A percentile compares a stretch with the other conserved stretches of the same genome.
phyloP scores from a whole-genome alignment of 2,329 filamentous ascomycete species.

The Acarospora socialis region DNA sequence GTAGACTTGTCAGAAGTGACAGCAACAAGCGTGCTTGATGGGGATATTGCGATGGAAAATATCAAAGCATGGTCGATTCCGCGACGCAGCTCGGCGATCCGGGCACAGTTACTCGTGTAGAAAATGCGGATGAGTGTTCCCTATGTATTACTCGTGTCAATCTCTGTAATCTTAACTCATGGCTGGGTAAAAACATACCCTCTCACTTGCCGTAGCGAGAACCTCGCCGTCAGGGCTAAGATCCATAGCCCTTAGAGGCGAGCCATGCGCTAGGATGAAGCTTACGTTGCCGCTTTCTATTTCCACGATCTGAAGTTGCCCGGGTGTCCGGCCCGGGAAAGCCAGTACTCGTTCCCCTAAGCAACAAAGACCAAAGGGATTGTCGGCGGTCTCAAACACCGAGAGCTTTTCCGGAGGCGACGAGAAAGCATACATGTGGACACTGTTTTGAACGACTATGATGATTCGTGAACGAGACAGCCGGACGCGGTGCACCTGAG shows the following conservation, averaged over 20 bases:
- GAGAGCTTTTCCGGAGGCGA: slow-evolving; percentile 56
- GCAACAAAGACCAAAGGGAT: slow-evolving; percentile 66
- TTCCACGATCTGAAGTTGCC: slow-evolving; percentile 81
- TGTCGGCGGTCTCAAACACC: slow-evolving; percentile 74
- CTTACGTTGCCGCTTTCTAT: slow-evolving; percentile 66
- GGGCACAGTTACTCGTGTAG: slow-evolving; percentile 63
- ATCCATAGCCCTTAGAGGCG: slow-evolving; percentile 61
- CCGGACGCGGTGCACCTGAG: slow-evolving; percentile 65
- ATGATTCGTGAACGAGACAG: slow-evolving; percentile 63
- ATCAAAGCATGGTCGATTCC: slow-evolving; percentile 80
- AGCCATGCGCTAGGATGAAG: slow-evolving; percentile 83
- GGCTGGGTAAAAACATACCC: slow-evolving; percentile 27
- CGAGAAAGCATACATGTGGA: slow-evolving; percentile 67
- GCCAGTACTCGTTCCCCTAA: slow-evolving; percentile 59
- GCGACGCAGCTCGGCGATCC: slow-evolving; percentile 69
- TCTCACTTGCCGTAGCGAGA: slow-evolving; percentile 81
- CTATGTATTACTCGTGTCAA: slow-evolving; percentile 24
- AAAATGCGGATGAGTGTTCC: slow-evolving; percentile 84
- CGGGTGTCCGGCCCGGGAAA: slow-evolving; percentile 74
- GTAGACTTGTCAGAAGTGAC: slow-evolving; percentile 96
- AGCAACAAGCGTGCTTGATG: slow-evolving; percentile 63
- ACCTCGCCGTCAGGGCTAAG: slow-evolving; percentile 68
- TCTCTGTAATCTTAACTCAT: not conserved
- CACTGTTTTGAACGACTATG: slow-evolving; percentile 66
- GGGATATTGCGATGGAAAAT: slow-evolving; percentile 78